Evolutionary conservation across 441 rosid genomes (phyloP).

Genomic region (Adansonia madagascariensis): DNA sequence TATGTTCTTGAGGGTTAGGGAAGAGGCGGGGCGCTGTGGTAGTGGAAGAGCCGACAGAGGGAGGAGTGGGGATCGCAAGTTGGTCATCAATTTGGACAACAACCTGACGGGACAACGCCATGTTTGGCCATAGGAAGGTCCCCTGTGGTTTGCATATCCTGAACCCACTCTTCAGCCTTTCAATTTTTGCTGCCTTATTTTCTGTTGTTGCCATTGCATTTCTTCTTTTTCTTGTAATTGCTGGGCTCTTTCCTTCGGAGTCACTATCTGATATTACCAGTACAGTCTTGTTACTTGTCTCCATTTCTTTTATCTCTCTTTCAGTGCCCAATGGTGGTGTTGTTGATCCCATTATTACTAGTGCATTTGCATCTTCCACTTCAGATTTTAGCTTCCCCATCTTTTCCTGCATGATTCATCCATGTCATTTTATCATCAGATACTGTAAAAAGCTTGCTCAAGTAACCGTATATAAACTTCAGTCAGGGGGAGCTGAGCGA

Average conservation of each 20-base stretch:
- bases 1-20: conserved; percentile 26
- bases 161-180: conserved; percentile 78
- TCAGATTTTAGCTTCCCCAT: conserved; percentile 47
- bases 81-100: conserved; percentile 41
- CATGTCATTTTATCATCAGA: not conserved
- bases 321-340: conserved; percentile 24
- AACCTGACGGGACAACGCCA: conserved; percentile 39
- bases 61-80: conserved; percentile 46
- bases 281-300: conserved; percentile 22
- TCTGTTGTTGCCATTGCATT: conserved; percentile 31
- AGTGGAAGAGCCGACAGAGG: conserved; percentile 46
- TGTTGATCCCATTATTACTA: conserved; percentile 27
- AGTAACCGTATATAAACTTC: not conserved
- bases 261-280: not conserved
- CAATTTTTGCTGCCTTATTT: conserved; percentile 57
- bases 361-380: conserved; percentile 39
- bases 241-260: conserved; percentile 25
- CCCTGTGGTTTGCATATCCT: conserved; percentile 82
- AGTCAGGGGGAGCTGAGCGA: not conserved
- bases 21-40: conserved; percentile 30
- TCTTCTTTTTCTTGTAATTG: conserved; percentile 27
- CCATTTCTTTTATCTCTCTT: conserved; percentile 29
- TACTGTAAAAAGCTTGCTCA: not conserved
- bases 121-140: conserved; percentile 77
- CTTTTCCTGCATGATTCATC: conserved; percentile 51